Evolutionary conservation across 2,329 filamentous ascomycete species (phyloP).

Genomic region (Tolypocladium ophioglossoides): DNA sequence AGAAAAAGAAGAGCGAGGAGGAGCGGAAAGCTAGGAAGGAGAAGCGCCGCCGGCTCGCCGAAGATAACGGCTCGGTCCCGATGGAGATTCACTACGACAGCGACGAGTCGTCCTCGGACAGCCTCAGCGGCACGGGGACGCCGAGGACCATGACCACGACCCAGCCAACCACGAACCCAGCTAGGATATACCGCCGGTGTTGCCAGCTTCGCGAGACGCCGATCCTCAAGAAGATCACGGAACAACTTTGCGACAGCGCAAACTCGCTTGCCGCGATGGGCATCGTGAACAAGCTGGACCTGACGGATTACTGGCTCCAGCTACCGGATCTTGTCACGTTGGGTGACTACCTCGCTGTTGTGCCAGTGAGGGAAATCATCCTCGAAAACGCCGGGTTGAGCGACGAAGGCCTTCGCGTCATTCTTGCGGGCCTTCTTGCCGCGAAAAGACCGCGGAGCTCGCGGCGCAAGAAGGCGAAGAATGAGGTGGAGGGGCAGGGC

Average conservation of each 20-base stretch:
- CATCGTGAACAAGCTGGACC: slow-evolving; percentile 71
- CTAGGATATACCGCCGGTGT: slow-evolving; percentile 86
- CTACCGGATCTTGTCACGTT: slow-evolving; percentile 76
- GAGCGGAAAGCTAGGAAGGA: slow-evolving; percentile 89
- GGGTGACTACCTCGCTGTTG: slow-evolving; percentile 87
- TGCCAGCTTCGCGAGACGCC: slow-evolving; percentile 90
- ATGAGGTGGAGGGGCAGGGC: slow-evolving; percentile 36
- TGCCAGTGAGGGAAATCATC: slow-evolving; percentile 77
- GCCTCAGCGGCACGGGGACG: slow-evolving; percentile 5
- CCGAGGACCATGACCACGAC: slow-evolving; percentile 14
- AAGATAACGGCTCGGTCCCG: slow-evolving; percentile 78
- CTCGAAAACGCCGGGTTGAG: slow-evolving; percentile 80
- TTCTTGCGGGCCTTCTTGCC: slow-evolving; percentile 76
- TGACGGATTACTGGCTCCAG: slow-evolving; percentile 77
- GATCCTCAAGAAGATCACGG: slow-evolving; percentile 82
- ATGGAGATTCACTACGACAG: slow-evolving; percentile 70
- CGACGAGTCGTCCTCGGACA: slow-evolving; percentile 43
- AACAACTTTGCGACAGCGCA: slow-evolving; percentile 68
- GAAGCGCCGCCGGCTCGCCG: slow-evolving; percentile 72
- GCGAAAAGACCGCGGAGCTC: slow-evolving; percentile 54
- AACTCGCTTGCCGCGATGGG: slow-evolving; percentile 57
- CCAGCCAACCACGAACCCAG: slow-evolving; percentile 76
- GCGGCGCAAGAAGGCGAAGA: slow-evolving; percentile 36
- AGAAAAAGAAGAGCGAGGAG: slow-evolving; percentile 90
- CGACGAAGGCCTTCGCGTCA: slow-evolving; percentile 77